Conservation (phyloP, 2,329 filamentous ascomycete genomes). For the Colletotrichum gigasporum region DNA sequence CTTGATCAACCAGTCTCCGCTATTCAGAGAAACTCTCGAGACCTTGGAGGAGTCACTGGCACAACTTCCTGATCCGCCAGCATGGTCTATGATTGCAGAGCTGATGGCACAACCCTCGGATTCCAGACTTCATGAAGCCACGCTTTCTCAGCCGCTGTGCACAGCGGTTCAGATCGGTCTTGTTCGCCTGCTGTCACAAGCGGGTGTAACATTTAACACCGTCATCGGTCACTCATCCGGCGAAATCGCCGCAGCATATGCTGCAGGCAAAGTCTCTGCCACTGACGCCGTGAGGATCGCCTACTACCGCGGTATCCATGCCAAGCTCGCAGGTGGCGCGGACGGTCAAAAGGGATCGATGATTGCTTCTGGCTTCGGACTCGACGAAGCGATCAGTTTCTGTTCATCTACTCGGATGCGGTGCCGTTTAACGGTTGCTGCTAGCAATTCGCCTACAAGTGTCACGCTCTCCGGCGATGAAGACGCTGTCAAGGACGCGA, state of each 20-base stretch:
- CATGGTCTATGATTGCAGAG: slow-evolving; percentile 35
- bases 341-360: neutral
- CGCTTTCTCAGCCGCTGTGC: slow-evolving; percentile 49
- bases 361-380: neutral
- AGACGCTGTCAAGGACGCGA: neutral
- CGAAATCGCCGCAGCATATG: slow-evolving; percentile 33
- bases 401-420: no score
- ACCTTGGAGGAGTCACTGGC: slow-evolving; percentile 33
- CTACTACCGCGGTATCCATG: slow-evolving; percentile 13
- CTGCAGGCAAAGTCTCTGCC: slow-evolving; percentile 28
- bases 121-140: slow-evolving; percentile 22
- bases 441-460: slow-evolving; percentile 13
- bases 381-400: neutral
- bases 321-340: neutral
- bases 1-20: slow-evolving; percentile 27
- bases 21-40: slow-evolving; percentile 26
- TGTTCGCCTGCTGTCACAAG: slow-evolving; percentile 37
- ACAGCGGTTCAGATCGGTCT: slow-evolving; percentile 47
- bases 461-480: slow-evolving; percentile 15
- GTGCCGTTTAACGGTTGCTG: no score
- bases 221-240: slow-evolving; percentile 34
- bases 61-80: slow-evolving; percentile 12
- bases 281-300: slow-evolving; percentile 12
- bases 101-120: slow-evolving; percentile 8
- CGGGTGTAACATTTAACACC: slow-evolving; percentile 1